Base-by-base conservation (phyloP, 73 alveolate species). In the Paramecium primaurelia region DNA sequence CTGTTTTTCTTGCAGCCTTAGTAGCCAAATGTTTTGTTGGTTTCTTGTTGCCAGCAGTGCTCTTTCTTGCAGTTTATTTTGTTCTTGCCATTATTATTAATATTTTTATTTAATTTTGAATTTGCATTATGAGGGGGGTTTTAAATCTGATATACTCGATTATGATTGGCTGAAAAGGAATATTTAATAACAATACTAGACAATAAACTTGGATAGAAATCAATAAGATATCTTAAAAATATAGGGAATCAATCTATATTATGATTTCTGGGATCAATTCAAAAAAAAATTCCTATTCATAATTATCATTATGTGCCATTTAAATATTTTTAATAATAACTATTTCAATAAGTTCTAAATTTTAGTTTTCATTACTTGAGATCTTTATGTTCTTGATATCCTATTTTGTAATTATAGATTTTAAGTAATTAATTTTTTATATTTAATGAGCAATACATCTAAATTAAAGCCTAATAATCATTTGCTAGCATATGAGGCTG, bases 31-130 rank as follows among this genome's bases (percentile, higher is more conserved):
- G 98, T 88, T 97, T 97, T 83, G 75, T 93, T 25, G 99, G 99
- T 20, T 97, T 97, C 93, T 97, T 97, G 64, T 95, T 98, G 9
- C 98, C 99, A 45, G 77, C 51, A 93, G 98, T 88, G 97, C 97
- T 86, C 93, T 97, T 97, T 71, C 99, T 80, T 45, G 99, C 99
- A 77, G 99, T 97, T 96, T 96, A 96, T 86, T 97, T 97, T 30
- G 99, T 97, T 94, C 99, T 93, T 95, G 99, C 99, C 99, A 97
- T 96, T 90, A 32, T 32, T 64, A 64, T 64, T 86, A 16, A 92
- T 58, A 86, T 92, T 87, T 68, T 68, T 32, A 68, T 54, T 54
- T 54, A 32, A 83, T 30, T 83, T 83, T 64, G 84, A 64, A 64
- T 64, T 64, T 64, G 47, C 28, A 64, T 64, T 64, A 64, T 34